Percentiles rank a stretch among this genome's conserved stretches.
Evolutionary conservation across 768 basidiomycete species (phyloP).

Genomic region (Serendipita sp.): DNA sequence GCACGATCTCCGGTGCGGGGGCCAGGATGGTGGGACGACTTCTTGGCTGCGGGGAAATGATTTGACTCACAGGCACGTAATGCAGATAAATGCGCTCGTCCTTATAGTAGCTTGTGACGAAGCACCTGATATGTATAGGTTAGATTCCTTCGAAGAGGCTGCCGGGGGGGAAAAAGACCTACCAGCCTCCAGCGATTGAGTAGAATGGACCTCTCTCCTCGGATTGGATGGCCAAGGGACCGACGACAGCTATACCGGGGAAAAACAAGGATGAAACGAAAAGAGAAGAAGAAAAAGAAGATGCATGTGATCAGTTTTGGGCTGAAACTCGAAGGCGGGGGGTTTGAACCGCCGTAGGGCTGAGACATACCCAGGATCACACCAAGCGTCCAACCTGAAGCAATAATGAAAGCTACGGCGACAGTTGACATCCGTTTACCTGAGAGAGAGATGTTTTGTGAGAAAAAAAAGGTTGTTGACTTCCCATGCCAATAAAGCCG

Average conservation of each 20-base stretch:
- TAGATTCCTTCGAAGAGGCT: background rate
- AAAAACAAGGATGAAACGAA: background rate
- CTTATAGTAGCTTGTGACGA: background rate
- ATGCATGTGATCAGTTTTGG: background rate
- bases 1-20: background rate
- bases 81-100: constrained; percentile 5
- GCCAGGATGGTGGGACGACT: background rate
- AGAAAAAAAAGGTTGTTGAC: background rate
- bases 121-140: background rate
- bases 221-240: background rate
- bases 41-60: background rate
- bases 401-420: background rate
- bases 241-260: background rate
- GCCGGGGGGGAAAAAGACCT: background rate
- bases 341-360: background rate
- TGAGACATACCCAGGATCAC: background rate
- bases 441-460: background rate
- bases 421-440: constrained; percentile 4
- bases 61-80: constrained; percentile 4
- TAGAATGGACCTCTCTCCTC: background rate
- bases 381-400: background rate
- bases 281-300: too few species aligned
- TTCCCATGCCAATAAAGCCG: background rate
- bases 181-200: background rate
- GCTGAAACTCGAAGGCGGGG: background rate